A percentile compares a stretch with the other conserved stretches of the same genome.
Conservation (phyloP, 805 yeast species). For the Pichia nakasei region DNA sequence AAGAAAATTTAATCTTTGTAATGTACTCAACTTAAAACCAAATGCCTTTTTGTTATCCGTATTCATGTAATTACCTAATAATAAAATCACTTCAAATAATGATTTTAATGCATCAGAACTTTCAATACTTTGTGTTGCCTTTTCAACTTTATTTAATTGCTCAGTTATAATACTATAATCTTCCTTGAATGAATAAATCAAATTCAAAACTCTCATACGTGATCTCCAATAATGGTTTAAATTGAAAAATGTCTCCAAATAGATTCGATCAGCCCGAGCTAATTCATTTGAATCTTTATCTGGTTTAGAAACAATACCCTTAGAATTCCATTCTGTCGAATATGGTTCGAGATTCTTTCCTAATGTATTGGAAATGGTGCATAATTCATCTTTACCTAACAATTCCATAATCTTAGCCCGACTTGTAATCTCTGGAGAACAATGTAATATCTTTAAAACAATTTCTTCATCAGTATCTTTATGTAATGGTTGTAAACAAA, state of each 20-base stretch:
- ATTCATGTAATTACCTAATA: slow-evolving; percentile 96
- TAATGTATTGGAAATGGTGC: slow-evolving; percentile 63
- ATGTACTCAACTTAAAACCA: slow-evolving; percentile 86
- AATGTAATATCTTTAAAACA: slow-evolving; percentile 60
- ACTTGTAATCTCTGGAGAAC: slow-evolving; percentile 63
- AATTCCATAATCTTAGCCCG: slow-evolving; percentile 77
- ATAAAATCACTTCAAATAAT: slow-evolving; percentile 74
- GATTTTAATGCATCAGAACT: slow-evolving; percentile 59
- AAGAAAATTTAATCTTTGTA: slow-evolving; percentile 81
- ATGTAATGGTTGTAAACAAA: slow-evolving; percentile 76
- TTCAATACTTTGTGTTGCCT: slow-evolving; percentile 59
- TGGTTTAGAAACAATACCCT: slow-evolving; percentile 32
- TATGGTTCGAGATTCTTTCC: slow-evolving; percentile 75
- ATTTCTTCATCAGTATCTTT: slow-evolving; percentile 53
- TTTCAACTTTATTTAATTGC: slow-evolving; percentile 64
- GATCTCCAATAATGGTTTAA: slow-evolving; percentile 87
- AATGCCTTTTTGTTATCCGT: slow-evolving; percentile 84
- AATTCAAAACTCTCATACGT: slow-evolving; percentile 72
- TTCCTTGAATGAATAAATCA: slow-evolving; percentile 61
- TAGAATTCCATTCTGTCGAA: slow-evolving; percentile 55
- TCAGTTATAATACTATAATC: slow-evolving; percentile 66
- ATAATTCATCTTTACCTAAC: slow-evolving; percentile 63
- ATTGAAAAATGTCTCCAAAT: slow-evolving; percentile 73
- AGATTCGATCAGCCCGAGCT: slow-evolving; percentile 81
- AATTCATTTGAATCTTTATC: slow-evolving; percentile 69